These are phyloP conservation scores for Dittrichia graveolens DNA, from an alignment of 129 eudicot genomes.

Conservation along the genomic window DNA sequence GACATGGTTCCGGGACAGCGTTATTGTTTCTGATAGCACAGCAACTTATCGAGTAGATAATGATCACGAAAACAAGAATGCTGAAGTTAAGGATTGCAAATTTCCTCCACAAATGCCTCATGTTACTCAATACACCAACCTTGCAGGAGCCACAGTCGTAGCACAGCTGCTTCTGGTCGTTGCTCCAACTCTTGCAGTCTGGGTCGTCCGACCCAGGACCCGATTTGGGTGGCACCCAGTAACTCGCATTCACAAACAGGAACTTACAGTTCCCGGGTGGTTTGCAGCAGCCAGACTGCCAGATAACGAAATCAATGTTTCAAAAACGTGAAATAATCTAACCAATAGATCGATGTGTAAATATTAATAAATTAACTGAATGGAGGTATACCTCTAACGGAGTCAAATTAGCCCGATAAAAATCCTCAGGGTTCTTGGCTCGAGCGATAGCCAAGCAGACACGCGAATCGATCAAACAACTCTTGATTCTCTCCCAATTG, in stretches of 20 bases:
- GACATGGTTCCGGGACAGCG: conserved; percentile 24
- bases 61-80: conserved; percentile 43
- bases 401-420: conserved; percentile 32
- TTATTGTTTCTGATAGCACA: conserved; percentile 63
- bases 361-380: too few relatives aligned
- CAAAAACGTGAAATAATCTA: too few relatives aligned
- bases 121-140: conserved; percentile 49
- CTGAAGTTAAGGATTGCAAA: conserved; percentile 46
- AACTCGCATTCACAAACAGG: conserved; percentile 43
- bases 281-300: conserved; percentile 73
- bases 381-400: conserved; percentile 45
- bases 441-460: conserved; percentile 42
- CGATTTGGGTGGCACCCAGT: conserved; percentile 47
- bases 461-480: conserved; percentile 54
- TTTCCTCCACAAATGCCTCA: conserved; percentile 59
- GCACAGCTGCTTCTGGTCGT: conserved; percentile 58
- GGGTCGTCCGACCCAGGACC: conserved; percentile 40
- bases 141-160: conserved; percentile 67
- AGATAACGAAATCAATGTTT: too few relatives aligned
- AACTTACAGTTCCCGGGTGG: conserved; percentile 57
- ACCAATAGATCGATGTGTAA: too few relatives aligned
- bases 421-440: conserved; percentile 23
- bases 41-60: conserved; percentile 59
- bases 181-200: conserved; percentile 72
- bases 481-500: conserved; percentile 59